Evolutionary conservation across 495 filamentous ascomycete genomes (phyloP).

Genomic region (Aspergillus leporis): DNA sequence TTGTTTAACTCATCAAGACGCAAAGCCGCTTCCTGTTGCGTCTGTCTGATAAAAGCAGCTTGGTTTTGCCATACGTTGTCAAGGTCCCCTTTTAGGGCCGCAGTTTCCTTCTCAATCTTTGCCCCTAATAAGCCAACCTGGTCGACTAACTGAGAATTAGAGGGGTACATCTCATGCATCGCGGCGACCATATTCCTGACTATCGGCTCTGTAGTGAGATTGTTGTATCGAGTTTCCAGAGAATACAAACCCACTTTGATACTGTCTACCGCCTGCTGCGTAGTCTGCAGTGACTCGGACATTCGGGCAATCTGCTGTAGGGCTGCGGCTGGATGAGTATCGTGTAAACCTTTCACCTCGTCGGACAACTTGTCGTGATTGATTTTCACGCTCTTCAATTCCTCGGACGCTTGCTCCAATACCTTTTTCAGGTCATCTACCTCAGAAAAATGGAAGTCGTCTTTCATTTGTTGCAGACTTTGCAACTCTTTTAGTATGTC

Average conservation of each 20-base stretch:
- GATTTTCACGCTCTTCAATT: conserved; percentile 3
- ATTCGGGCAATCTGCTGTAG: neutral
- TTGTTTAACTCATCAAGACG: conserved; percentile 11
- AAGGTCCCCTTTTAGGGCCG: neutral
- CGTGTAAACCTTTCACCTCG: conserved; percentile 10
- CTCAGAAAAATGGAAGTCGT: conserved; percentile 20
- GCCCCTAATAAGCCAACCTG: conserved; percentile 9
- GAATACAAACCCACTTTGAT: conserved; percentile 33
- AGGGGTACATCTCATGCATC: conserved; percentile 42
- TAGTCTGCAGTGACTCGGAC: neutral
- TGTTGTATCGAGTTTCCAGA: conserved; percentile 39
- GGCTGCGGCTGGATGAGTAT: neutral
- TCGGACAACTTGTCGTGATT: conserved; percentile 8
- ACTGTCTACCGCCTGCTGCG: conserved; percentile 10
- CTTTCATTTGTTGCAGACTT: conserved; percentile 21
- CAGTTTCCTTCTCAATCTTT: conserved; percentile 6
- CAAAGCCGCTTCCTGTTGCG: conserved; percentile 4
- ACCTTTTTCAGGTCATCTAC: conserved; percentile 16
- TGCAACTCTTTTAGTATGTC: conserved; percentile 8
- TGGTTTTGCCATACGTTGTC: neutral
- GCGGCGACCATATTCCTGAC: conserved; percentile 35
- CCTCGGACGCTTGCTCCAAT: conserved; percentile 1
- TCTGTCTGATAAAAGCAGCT: neutral
- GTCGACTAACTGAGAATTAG: conserved; percentile 17
- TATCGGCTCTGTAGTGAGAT: conserved; percentile 33